phyloP scores from a whole-genome alignment of 495 filamentous ascomycete species.

The Aspergillus ellipticus region DNA sequence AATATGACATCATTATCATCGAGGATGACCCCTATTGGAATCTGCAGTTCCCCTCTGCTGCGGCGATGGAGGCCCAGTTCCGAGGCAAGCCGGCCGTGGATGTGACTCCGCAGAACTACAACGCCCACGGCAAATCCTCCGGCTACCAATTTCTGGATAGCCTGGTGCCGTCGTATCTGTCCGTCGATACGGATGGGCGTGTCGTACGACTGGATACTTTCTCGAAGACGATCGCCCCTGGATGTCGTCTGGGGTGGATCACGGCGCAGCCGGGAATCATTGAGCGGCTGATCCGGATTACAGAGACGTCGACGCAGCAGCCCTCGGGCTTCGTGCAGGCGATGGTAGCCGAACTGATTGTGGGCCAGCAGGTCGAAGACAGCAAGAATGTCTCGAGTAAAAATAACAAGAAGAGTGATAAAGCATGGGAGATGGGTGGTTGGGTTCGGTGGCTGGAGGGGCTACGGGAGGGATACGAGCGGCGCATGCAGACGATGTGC shows the following conservation, averaged over 20 bases:
- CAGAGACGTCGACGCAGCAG: constrained; percentile 72
- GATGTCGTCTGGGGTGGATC: constrained; percentile 73
- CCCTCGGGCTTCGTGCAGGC: constrained; percentile 86
- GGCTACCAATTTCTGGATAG: constrained; percentile 79
- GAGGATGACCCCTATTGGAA: constrained; percentile 98
- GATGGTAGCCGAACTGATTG: constrained; percentile 71
- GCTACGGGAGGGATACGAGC: constrained; percentile 75
- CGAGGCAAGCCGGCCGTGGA: constrained; percentile 24
- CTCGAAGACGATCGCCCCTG: constrained; percentile 77
- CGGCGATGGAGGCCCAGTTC: constrained; percentile 29
- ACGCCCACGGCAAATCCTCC: constrained; percentile 51
- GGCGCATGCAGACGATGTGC: constrained; percentile 76
- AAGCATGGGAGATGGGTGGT: constrained; percentile 76
- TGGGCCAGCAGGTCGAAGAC: constrained; percentile 54
- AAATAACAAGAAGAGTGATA: constrained; percentile 23
- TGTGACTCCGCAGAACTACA: constrained; percentile 35
- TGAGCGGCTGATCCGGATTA: constrained; percentile 69
- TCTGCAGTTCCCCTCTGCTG: constrained; percentile 76
- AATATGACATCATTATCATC: constrained; percentile 86
- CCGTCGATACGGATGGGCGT: constrained; percentile 78
- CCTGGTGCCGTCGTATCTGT: constrained; percentile 72
- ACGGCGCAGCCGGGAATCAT: constrained; percentile 74
- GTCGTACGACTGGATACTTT: constrained; percentile 83
- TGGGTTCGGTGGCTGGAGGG: constrained; percentile 89
- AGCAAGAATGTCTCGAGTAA: constrained; percentile 17